Percentiles rank a stretch among this genome's conserved stretches.
Conservation (phyloP, 495 filamentous ascomycete species). For the Viridothelium virens region DNA sequence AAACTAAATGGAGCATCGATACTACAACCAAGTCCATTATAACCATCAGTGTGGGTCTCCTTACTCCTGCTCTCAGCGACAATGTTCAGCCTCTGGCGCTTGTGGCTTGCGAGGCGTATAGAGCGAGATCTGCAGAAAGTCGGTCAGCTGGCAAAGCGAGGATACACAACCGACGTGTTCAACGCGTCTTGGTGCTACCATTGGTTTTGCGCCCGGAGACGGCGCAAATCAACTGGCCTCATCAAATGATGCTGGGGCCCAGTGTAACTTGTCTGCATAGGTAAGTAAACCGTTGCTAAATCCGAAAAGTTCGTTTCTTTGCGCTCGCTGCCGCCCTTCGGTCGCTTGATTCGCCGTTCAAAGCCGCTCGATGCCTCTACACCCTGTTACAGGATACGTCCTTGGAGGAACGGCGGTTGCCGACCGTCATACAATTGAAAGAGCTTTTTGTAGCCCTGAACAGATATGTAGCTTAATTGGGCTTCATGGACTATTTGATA, state of each 20-base stretch:
- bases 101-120: neutral
- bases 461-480: neutral
- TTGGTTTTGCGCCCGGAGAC: neutral
- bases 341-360: neutral
- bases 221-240: neutral
- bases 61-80: neutral
- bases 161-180: neutral
- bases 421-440: neutral
- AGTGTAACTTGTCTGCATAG: no score
- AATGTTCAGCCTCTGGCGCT: constrained; percentile 1
- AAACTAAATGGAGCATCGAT: neutral
- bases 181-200: neutral
- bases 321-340: neutral
- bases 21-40: neutral
- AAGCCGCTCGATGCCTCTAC: neutral
- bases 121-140: neutral
- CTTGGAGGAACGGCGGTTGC: neutral
- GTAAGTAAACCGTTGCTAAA: neutral
- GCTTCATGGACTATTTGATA: neutral
- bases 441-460: neutral
- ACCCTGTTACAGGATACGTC: neutral
- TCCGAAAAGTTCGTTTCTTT: neutral
- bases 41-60: neutral
- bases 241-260: neutral
- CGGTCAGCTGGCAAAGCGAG: neutral